Percentiles rank a stretch among this genome's conserved stretches.
Evolutionary conservation across 2,329 filamentous ascomycete genomes (phyloP).

Genomic region (Neofusicoccum umdonicola): DNA sequence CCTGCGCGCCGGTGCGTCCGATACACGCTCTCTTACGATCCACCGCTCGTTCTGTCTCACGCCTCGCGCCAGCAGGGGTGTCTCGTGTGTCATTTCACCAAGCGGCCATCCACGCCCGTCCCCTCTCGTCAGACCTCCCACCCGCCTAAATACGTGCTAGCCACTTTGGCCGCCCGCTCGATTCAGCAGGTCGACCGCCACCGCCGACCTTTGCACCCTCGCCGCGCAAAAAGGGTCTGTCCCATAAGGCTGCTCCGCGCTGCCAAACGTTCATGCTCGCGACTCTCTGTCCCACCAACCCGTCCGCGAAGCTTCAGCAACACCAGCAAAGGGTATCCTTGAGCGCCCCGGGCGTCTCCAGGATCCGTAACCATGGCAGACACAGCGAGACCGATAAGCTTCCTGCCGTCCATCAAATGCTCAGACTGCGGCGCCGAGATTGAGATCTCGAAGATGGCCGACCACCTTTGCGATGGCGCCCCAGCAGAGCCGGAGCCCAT

Average conservation of each 20-base stretch:
- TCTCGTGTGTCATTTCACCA: conserved; percentile 15
- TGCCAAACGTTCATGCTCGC: conserved; percentile 6
- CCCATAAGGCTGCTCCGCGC: conserved; percentile 11
- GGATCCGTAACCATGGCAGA: conserved; percentile 16
- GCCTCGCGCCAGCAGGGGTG: conserved; percentile 11
- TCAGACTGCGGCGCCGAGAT: conserved; percentile 56
- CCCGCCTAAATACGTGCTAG: conserved; percentile 13
- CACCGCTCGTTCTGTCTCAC: conserved; percentile 14
- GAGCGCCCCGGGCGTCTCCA: background rate
- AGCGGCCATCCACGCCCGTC: conserved; percentile 9
- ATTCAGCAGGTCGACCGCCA: conserved; percentile 10
- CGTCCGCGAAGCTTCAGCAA: background rate
- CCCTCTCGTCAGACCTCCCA: conserved; percentile 8
- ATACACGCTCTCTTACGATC: conserved; percentile 15
- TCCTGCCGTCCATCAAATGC: conserved; percentile 40
- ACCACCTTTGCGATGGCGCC: conserved; percentile 65
- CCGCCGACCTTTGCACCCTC: background rate
- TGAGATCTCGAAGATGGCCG: conserved; percentile 81
- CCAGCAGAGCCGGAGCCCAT: background rate
- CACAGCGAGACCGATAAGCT: conserved; percentile 29
- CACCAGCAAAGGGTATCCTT: background rate
- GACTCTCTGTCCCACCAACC: background rate
- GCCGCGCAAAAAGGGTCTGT: background rate
- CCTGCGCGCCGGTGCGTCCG: background rate
- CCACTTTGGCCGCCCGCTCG: background rate